Conservation (phyloP, 2,329 filamentous ascomycete genomes). For the Colletotrichum plurivorum region DNA sequence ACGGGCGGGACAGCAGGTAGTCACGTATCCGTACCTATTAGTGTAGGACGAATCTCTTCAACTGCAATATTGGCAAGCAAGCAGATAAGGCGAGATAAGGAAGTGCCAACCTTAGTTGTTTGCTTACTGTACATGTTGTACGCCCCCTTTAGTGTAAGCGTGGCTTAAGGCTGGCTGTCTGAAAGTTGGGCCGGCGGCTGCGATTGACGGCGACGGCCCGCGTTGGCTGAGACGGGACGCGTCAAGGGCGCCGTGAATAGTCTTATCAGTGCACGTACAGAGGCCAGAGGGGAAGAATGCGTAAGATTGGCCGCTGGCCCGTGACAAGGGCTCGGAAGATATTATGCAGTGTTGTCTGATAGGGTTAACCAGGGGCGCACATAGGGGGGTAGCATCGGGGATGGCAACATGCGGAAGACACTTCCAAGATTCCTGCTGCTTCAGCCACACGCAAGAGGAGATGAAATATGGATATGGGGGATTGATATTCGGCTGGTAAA, state of each 20-base stretch:
- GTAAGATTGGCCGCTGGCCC: neutral
- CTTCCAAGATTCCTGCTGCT: constrained; percentile 4
- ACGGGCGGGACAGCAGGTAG: too few species aligned
- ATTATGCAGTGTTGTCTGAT: constrained; percentile 1
- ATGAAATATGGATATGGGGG: constrained; percentile 35
- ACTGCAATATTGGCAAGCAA: too few species aligned
- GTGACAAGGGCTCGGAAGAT: constrained; percentile 10
- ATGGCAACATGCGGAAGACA: constrained; percentile 8
- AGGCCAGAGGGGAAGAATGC: constrained; percentile 5
- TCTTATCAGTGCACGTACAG: constrained; percentile 14
- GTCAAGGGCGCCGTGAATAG: constrained; percentile 11
- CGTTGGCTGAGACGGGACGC: constrained; percentile 32
- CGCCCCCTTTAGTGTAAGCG: neutral
- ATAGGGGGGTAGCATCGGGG: constrained; percentile 31
- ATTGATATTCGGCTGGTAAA: constrained; percentile 30
- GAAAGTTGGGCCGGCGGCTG: constrained; percentile 8
- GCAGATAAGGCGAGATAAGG: too few species aligned
- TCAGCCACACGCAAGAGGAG: constrained; percentile 32
- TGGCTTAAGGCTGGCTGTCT: constrained; percentile 17
- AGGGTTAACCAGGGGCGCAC: constrained; percentile 20
- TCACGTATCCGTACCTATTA: too few species aligned
- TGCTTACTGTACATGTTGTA: too few species aligned
- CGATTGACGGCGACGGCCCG: constrained; percentile 14
- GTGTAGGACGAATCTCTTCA: too few species aligned
- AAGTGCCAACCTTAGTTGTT: too few species aligned